Base-by-base conservation (phyloP, 768 basidiomycete genomes). In the Panellus pusillus region DNA sequence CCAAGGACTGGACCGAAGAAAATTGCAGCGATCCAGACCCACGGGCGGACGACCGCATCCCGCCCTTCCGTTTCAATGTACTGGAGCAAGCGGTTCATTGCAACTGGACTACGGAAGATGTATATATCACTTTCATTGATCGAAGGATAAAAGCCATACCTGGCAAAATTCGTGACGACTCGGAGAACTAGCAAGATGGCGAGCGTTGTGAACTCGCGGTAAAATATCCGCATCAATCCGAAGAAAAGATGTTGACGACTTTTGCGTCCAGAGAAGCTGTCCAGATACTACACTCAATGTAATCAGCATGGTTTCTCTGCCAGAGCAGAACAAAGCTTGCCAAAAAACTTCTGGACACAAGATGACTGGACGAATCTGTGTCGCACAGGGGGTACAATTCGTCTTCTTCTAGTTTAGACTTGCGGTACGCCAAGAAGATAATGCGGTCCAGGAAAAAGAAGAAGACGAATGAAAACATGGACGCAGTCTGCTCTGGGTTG, bases 361-460 rank as follows among this genome's bases (percentile, higher is more conserved):
- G 47, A 59, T 65, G 32, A 6, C 57, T 52, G 2, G 65, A 52
- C 45, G 52, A 42, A 53, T 88, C 86, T 47, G 82, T 79, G 57
- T 86, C 83, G 5, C 79, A 79, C 67, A 88, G 78, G 4, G 81
- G 82, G n/a, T 84, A 85, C 38, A 86, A 68, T 43, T 84, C 63
- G 39, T 86, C 81, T 32, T 59, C 57, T n/a, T 46, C 15, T 1
- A 84, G 61, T 60, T 79, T 78, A 2, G 74, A 60, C 18, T 75
- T 59, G 17, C 70, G 66, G 57, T 74, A 73, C 1, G 76, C 80
- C 9, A 66, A 60, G 53, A 71, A 71, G 18, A 86, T 68, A 31
- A 80, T 66, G 5, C 73, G 72, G 57, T 87, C 81, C 57, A 87
- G 66, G 68, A 76, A 89, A 13, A 71, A 68, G 63, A 77, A 86